A percentile compares a stretch with the other conserved stretches of the same genome.
These are phyloP conservation scores for Fusarium sp. DNA, from an alignment of 2,329 filamentous ascomycete species.

Conservation along the genomic window DNA sequence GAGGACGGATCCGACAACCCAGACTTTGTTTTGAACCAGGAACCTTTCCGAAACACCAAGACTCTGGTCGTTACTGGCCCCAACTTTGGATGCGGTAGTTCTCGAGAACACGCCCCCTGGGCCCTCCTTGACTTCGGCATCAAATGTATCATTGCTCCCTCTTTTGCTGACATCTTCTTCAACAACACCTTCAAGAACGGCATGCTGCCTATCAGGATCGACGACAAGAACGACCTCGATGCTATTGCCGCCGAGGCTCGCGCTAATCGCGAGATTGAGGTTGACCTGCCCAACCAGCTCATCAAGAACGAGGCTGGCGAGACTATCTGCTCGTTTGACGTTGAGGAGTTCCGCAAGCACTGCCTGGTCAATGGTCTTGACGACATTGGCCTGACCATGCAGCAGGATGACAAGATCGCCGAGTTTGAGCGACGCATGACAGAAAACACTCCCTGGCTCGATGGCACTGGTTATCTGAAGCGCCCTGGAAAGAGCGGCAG, in stretches of 20 bases:
- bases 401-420: conserved; percentile 88
- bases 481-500: conserved; percentile 66
- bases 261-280: conserved; percentile 85
- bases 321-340: conserved; percentile 82
- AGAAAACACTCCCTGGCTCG: conserved; percentile 87
- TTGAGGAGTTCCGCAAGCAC: conserved; percentile 94
- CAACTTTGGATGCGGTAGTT: conserved; percentile 96
- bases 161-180: conserved; percentile 85
- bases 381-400: conserved; percentile 94
- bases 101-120: conserved; percentile 96
- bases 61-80: conserved; percentile 91
- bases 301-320: conserved; percentile 82
- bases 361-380: conserved; percentile 94
- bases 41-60: conserved; percentile 85
- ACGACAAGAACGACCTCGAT: conserved; percentile 74
- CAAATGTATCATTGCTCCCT: conserved; percentile 90
- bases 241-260: conserved; percentile 81
- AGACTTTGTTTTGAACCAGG: conserved; percentile 90
- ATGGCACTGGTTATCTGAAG: conserved; percentile 85
- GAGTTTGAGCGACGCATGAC: conserved; percentile 84
- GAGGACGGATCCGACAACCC: conserved; percentile 79
- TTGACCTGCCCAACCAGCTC: conserved; percentile 87
- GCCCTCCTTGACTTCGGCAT: conserved; percentile 97
- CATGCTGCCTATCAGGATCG: conserved; percentile 89
- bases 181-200: conserved; percentile 99